phyloP scores from a whole-genome alignment of 2,329 filamentous ascomycete genomes.

The Aspergillus glaucus region DNA sequence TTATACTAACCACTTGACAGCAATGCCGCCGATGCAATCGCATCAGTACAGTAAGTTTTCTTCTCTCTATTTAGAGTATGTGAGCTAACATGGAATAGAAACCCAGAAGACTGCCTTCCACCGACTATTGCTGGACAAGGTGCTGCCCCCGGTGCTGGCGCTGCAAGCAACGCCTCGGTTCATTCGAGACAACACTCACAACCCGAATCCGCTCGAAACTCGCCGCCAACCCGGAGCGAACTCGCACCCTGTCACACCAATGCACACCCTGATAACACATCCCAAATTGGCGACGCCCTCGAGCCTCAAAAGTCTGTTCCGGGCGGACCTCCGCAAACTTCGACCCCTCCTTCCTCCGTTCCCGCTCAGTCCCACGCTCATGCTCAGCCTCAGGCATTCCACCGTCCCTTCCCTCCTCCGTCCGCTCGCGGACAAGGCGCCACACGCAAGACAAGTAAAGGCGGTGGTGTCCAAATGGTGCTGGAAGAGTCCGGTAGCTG shows the following conservation, averaged over 20 bases:
- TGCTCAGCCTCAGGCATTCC: conserved; percentile 23
- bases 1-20: conserved; percentile 11
- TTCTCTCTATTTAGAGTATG: conserved; percentile 5
- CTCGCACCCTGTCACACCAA: conserved; percentile 21
- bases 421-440: conserved; percentile 49
- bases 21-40: conserved; percentile 36
- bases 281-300: conserved; percentile 22
- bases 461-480: conserved; percentile 83
- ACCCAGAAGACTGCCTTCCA: conserved; percentile 34
- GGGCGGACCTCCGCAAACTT: conserved; percentile 22
- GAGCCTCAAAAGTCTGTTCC: conserved; percentile 18
- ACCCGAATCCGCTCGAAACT: conserved; percentile 24
- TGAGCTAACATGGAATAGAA: conserved; percentile 18
- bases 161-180: conserved; percentile 11
- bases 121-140: neutral
- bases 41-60: conserved; percentile 26
- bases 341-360: conserved; percentile 21
- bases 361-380: conserved; percentile 7
- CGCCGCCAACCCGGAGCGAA: conserved; percentile 26
- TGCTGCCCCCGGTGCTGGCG: neutral
- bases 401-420: conserved; percentile 30
- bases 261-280: conserved; percentile 21
- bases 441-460: conserved; percentile 66
- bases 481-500: conserved; percentile 84
- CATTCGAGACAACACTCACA: conserved; percentile 34